Conservation (phyloP, 768 basidiomycete species). For the Epithele typhae region DNA sequence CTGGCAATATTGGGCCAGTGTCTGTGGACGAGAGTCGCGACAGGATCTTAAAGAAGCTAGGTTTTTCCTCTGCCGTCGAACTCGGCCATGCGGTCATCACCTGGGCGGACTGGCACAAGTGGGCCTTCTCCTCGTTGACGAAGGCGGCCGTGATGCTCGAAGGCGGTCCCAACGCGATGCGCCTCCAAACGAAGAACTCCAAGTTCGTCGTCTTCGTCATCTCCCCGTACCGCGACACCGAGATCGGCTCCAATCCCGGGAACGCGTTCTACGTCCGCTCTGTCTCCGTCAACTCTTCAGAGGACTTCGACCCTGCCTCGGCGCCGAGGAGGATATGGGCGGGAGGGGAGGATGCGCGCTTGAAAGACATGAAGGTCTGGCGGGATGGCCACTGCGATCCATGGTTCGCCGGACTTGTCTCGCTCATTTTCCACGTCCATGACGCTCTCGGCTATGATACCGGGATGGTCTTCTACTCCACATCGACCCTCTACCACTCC, state of each 20-base stretch:
- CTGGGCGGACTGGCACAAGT: conserved; percentile 1
- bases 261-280: not conserved
- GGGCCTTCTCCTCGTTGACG: not conserved
- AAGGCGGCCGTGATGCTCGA: conserved; percentile 2
- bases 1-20: not conserved
- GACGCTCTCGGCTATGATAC: not conserved
- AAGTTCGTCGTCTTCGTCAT: not conserved
- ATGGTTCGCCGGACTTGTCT: not conserved
- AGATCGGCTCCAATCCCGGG: not conserved
- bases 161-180: not conserved
- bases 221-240: not conserved
- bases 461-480: not conserved
- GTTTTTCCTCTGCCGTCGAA: not conserved
- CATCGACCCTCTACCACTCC: not conserved
- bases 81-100: not conserved
- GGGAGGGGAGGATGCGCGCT: not conserved
- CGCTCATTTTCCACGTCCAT: not conserved
- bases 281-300: not conserved
- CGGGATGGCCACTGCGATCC: not conserved
- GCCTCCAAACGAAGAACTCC: no score
- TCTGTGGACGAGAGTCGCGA: not conserved
- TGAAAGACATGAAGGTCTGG: not conserved
- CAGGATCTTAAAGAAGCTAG: not conserved
- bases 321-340: not conserved
- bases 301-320: not conserved